A percentile compares a stretch with the other conserved stretches of the same genome.
phyloP scores from a whole-genome alignment of 768 basidiomycete species.

The Leucosporidium scottii region DNA sequence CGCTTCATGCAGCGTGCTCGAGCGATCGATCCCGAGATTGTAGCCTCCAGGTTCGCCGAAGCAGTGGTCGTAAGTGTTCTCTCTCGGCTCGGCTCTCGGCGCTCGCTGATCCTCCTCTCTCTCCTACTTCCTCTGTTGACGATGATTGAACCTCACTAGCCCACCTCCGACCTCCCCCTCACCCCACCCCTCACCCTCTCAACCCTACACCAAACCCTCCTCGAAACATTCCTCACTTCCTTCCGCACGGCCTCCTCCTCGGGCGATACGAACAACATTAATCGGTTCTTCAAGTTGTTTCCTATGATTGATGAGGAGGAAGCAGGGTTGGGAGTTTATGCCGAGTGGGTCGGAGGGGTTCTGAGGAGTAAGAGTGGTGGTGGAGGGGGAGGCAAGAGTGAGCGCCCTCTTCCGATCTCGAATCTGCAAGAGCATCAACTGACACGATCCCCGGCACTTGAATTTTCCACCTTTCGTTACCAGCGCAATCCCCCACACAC shows the following conservation, averaged over 20 bases:
- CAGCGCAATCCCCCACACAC: constrained; percentile 86
- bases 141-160: constrained; percentile 49
- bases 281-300: constrained; percentile 91
- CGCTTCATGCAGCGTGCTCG: constrained; percentile 86
- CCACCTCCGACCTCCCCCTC: constrained; percentile 76
- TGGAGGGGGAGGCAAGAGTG: constrained; percentile 20
- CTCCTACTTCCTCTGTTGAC: neutral
- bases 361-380: constrained; percentile 22
- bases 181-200: constrained; percentile 79
- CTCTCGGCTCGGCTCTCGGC: neutral
- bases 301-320: constrained; percentile 89
- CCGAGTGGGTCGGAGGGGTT: constrained; percentile 67
- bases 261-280: constrained; percentile 32
- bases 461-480: no score
- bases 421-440: no score
- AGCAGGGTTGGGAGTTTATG: constrained; percentile 86
- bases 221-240: constrained; percentile 66
- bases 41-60: constrained; percentile 77
- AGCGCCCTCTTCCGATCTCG: no score
- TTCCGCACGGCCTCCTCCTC: constrained; percentile 68
- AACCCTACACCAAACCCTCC: constrained; percentile 62
- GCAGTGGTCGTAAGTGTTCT: constrained; percentile 63
- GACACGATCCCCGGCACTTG: no score
- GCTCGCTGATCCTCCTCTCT: neutral
- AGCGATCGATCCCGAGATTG: constrained; percentile 68